phyloP scores from a whole-genome alignment of 2,329 filamentous ascomycete genomes.

The Sphaerulina musiva region DNA sequence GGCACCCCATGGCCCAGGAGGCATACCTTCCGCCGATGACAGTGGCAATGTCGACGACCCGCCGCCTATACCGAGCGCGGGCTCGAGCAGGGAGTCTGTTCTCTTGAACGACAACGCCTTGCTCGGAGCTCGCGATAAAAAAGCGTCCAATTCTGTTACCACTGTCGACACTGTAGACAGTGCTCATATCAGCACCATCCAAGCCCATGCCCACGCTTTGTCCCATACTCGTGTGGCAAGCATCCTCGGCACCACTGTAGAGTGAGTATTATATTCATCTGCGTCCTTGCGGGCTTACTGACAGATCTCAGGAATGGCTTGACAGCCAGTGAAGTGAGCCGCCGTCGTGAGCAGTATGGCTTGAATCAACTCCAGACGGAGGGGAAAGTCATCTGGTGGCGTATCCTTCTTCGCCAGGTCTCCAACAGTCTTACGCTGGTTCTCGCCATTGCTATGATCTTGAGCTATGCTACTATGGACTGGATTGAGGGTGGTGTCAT shows the following conservation, averaged over 20 bases:
- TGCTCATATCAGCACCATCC: constrained; percentile 14
- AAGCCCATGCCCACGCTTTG: constrained; percentile 21
- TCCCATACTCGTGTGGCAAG: constrained; percentile 15
- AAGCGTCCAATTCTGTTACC: constrained; percentile 15
- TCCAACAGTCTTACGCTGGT: constrained; percentile 37
- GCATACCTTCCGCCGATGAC: constrained; percentile 21
- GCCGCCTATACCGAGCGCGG: constrained; percentile 29
- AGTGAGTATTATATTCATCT: constrained; percentile 13
- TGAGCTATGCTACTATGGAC: constrained; percentile 53
- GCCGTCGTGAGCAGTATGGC: constrained; percentile 26
- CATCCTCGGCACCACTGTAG: constrained; percentile 16
- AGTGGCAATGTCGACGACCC: constrained; percentile 26
- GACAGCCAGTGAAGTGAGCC: constrained; percentile 18
- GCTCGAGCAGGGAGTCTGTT: constrained; percentile 24
- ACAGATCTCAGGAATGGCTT: constrained; percentile 21
- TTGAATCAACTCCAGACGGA: constrained; percentile 28
- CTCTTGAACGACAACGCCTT: constrained; percentile 23
- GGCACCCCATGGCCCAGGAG: constrained; percentile 19
- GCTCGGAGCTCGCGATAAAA: constrained; percentile 26
- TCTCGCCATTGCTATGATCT: constrained; percentile 52
- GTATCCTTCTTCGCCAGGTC: constrained; percentile 34
- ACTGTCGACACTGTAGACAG: constrained; percentile 15
- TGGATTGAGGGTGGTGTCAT: constrained; percentile 58
- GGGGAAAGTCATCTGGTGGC: constrained; percentile 28
- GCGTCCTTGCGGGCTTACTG: neutral